Percentiles rank a stretch among this genome's conserved stretches.
These are phyloP conservation scores for Elsinoe fawcettii DNA, from an alignment of 2,329 filamentous ascomycete genomes.

Conservation along the genomic window DNA sequence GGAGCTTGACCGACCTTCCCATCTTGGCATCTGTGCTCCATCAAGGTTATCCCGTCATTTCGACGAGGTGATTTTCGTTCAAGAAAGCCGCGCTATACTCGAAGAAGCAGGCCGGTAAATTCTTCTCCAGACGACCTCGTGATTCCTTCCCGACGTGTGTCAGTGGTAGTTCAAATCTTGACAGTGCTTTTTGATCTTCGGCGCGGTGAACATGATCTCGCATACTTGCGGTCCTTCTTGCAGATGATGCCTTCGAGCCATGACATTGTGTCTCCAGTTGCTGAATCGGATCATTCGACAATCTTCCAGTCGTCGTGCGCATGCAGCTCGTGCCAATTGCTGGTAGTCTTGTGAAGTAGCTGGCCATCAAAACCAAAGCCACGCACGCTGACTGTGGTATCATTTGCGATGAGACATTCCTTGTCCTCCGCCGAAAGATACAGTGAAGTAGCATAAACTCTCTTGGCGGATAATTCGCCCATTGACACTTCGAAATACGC, in stretches of 20 bases:
- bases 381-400: constrained; percentile 17
- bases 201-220: not conserved
- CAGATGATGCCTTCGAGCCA: not conserved
- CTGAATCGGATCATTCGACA: not conserved
- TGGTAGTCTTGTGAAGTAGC: not conserved
- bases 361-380: constrained; percentile 29
- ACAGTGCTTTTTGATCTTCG: not conserved
- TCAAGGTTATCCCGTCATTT: not conserved
- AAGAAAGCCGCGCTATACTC: not conserved
- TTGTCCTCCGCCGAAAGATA: constrained; percentile 2
- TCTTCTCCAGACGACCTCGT: not conserved
- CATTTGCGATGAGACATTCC: not conserved
- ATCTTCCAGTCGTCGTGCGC: constrained; percentile 10
- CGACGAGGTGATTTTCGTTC: not conserved
- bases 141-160: too few relatives aligned
- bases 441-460: constrained; percentile 28
- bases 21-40: not conserved
- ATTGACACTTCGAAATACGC: constrained; percentile 27
- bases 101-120: not conserved
- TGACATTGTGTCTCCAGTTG: not conserved
- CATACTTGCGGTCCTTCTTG: not conserved
- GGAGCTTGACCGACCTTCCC: constrained; percentile 11
- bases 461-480: constrained; percentile 22
- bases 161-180: too few relatives aligned
- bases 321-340: not conserved